phyloP scores from a whole-genome alignment of 345 rosid genomes.

The Sisymbrium irio region DNA sequence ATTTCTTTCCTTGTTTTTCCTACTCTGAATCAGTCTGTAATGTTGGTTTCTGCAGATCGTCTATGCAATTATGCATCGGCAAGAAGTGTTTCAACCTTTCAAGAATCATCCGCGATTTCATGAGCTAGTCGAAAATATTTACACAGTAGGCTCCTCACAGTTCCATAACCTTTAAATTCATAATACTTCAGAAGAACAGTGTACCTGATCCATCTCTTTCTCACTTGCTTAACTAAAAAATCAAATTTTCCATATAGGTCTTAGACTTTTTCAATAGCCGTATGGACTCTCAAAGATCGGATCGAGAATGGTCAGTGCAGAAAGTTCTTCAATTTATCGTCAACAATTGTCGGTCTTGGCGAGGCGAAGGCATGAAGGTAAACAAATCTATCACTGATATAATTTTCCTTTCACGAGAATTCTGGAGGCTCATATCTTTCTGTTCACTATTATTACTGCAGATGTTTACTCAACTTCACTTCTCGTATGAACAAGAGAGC shows the following conservation, averaged over 20 bases:
- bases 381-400: background rate
- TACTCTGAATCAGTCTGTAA: conserved; percentile 7
- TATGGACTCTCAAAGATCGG: conserved; percentile 74
- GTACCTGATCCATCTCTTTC: conserved; percentile 1
- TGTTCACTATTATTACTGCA: conserved; percentile 27
- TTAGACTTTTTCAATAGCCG: conserved; percentile 89
- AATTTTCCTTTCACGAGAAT: background rate
- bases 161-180: conserved; percentile 16
- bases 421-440: background rate
- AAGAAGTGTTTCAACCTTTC: conserved; percentile 93
- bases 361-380: conserved; percentile 98
- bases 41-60: conserved; percentile 56
- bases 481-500: conserved; percentile 98
- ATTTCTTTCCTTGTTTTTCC: background rate
- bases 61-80: conserved; percentile 93
- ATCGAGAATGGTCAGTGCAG: conserved; percentile 97
- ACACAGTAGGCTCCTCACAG: conserved; percentile 46
- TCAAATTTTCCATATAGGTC: conserved; percentile 45
- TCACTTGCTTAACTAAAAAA: conserved; percentile 4
- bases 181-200: background rate
- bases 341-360: conserved; percentile 82
- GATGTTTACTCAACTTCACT: conserved; percentile 95
- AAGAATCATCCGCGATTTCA: conserved; percentile 81
- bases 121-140: conserved; percentile 90
- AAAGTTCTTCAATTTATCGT: conserved; percentile 80